phyloP scores from a whole-genome alignment of 2,329 filamentous ascomycete species.

The Mycocentrospora acerina region DNA sequence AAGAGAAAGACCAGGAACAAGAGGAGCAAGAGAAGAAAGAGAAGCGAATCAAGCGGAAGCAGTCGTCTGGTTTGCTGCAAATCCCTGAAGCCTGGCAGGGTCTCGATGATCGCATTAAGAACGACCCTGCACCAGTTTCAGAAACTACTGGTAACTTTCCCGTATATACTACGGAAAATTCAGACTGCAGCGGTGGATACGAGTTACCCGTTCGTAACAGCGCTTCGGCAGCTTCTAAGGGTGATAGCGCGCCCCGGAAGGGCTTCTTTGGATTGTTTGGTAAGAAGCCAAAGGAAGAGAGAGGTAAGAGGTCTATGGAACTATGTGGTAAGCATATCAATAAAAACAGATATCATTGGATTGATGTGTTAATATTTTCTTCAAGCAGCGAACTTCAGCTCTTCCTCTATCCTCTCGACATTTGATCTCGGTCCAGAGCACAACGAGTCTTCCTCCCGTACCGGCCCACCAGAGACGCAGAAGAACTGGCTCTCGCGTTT shows the following conservation, averaged over 20 bases:
- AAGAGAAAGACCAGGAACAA: constrained; percentile 38
- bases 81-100: constrained; percentile 41
- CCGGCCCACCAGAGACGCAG: constrained; percentile 49
- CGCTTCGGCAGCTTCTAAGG: constrained; percentile 34
- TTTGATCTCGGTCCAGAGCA: constrained; percentile 38
- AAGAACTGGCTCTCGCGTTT: constrained; percentile 83
- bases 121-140: constrained; percentile 4
- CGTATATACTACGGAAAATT: constrained; percentile 23
- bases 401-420: constrained; percentile 33
- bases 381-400: constrained; percentile 27
- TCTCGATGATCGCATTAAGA: constrained; percentile 39
- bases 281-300: constrained; percentile 49
- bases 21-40: constrained; percentile 31
- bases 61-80: constrained; percentile 25
- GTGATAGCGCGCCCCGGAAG: constrained; percentile 40
- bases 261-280: constrained; percentile 57
- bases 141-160: constrained; percentile 6
- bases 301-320: constrained; percentile 33
- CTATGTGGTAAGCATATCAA: constrained; percentile 41
- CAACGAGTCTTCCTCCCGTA: constrained; percentile 50
- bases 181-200: constrained; percentile 36
- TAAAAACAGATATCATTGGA: background rate
- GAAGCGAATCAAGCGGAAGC: constrained; percentile 29
- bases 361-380: constrained; percentile 10
- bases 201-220: constrained; percentile 47